A percentile compares a stretch with the other conserved stretches of the same genome.
These are phyloP conservation scores for Pichia cactophila DNA, from an alignment of 1,139 yeast species.

Conservation along the genomic window DNA sequence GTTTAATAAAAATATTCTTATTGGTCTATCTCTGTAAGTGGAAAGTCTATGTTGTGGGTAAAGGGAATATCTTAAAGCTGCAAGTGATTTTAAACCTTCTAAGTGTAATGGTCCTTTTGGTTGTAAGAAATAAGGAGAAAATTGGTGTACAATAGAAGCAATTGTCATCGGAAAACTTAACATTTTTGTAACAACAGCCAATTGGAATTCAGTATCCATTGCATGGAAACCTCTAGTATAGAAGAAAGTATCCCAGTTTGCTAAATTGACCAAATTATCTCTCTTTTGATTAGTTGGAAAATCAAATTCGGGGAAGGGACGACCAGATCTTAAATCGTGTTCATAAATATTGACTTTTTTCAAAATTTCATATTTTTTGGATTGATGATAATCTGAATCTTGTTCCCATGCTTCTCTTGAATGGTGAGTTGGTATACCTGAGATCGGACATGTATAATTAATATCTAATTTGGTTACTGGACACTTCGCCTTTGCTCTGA, in stretches of 20 bases:
- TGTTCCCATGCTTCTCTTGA: constrained; percentile 81
- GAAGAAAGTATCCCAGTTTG: constrained; percentile 87
- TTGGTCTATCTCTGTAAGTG: constrained; percentile 73
- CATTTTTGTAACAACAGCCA: constrained; percentile 93
- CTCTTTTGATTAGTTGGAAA: constrained; percentile 77
- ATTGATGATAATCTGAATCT: constrained; percentile 64
- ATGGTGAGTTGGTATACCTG: constrained; percentile 96
- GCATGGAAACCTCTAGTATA: constrained; percentile 90
- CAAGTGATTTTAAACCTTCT: constrained; percentile 87
- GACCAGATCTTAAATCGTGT: constrained; percentile 88
- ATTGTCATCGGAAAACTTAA: constrained; percentile 89
- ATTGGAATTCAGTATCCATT: constrained; percentile 93
- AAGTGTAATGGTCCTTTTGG: constrained; percentile 85
- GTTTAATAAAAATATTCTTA: constrained; percentile 83
- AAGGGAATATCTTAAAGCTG: constrained; percentile 83
- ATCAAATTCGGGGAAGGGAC: constrained; percentile 90
- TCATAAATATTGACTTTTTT: constrained; percentile 87
- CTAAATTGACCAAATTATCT: constrained; percentile 71
- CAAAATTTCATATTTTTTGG: constrained; percentile 62
- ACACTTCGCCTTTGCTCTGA: constrained; percentile 80
- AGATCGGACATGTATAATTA: constrained; percentile 79
- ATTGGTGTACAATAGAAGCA: constrained; percentile 74
- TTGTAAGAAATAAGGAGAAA: constrained; percentile 70
- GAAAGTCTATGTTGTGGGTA: constrained; percentile 62
- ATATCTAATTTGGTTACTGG: constrained; percentile 83